Evolutionary conservation across 73 alveolate species (phyloP), one percentile per base, ranked within the genome.

Genomic region (Paramecium tetraurelia): DNA sequence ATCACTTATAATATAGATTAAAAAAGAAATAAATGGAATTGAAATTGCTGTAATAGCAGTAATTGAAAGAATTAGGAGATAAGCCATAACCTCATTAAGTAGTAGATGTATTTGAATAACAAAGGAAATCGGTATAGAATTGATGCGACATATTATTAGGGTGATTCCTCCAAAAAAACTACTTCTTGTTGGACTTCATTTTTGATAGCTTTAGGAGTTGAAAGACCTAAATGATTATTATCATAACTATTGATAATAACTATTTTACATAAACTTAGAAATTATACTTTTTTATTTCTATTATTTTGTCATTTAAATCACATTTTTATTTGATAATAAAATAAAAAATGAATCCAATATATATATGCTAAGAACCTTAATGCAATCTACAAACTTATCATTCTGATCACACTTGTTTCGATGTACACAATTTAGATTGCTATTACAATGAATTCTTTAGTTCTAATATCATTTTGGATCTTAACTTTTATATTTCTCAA

Each of bases 61-160:
- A 63, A 63, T 63, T 63, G 22, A 63, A 63, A 63, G 84, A 63
- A 63, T 27, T 63, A 63, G 84, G 84, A 27, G 84, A 63, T 33
- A 63, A 63, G 27, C 84, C 84, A 27, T 63, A 63, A 63, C 48
- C 41, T 22, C 84, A 63, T n/a, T 63, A 63, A 63, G 84, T 63
- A 7, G 84, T 63, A 7, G 84, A 63, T 27, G 84, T 16, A 22
- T 63, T 63, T 63, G 84, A 63, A 63, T 33, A 63, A 53, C 7
- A 16, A 18, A 18, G 14, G 1, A 18, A 35, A 53, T n/a, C 31
- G 10, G 69, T 53, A 53, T 53, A 18, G 21, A 53, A 3, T 53
- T 18, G 2, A 53, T 53, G 21, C 5, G 6, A n/a, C 0, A 0
- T 7, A 5, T 7, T 33, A 4, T 12, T 63, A 63, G 84, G 29